Conservation (phyloP, 2,329 filamentous ascomycete genomes). For the Xylariaceae sp. region DNA sequence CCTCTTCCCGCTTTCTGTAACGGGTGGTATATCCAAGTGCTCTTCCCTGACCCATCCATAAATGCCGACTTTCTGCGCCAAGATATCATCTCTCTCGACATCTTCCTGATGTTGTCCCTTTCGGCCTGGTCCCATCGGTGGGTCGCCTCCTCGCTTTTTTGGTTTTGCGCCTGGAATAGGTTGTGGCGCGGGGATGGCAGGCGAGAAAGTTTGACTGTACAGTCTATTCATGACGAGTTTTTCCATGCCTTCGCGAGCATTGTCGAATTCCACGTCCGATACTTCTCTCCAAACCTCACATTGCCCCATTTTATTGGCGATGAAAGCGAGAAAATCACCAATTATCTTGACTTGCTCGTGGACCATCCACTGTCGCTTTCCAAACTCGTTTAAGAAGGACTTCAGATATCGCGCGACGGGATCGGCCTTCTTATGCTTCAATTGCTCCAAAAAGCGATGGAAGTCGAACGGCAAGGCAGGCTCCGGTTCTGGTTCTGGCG, state of each 20-base stretch:
- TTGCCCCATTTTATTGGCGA: slow-evolving; percentile 94
- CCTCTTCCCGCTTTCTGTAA: slow-evolving; percentile 78
- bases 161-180: slow-evolving; percentile 64
- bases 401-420: slow-evolving; percentile 93
- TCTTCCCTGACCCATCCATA: slow-evolving; percentile 93
- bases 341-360: slow-evolving; percentile 99
- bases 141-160: slow-evolving; percentile 62
- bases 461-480: slow-evolving; percentile 91
- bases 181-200: slow-evolving; percentile 78
- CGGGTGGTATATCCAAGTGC: slow-evolving; percentile 83
- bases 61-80: slow-evolving; percentile 93
- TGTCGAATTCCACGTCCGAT: slow-evolving; percentile 95
- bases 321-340: slow-evolving; percentile 91
- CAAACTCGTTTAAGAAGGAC: slow-evolving; percentile 91
- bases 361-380: slow-evolving; percentile 98
- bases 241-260: slow-evolving; percentile 97
- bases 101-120: slow-evolving; percentile 96
- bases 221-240: slow-evolving; percentile 98
- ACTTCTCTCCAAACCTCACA: slow-evolving; percentile 97
- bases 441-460: slow-evolving; percentile 90
- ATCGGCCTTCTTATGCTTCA: slow-evolving; percentile 95
- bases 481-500: slow-evolving; percentile 71
- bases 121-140: slow-evolving; percentile 70
- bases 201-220: slow-evolving; percentile 94
- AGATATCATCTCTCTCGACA: slow-evolving; percentile 90